A percentile compares a stretch with the other conserved stretches of the same genome.
phyloP scores from a whole-genome alignment of 2,329 filamentous ascomycete genomes.

The Colletotrichum gigasporum region DNA sequence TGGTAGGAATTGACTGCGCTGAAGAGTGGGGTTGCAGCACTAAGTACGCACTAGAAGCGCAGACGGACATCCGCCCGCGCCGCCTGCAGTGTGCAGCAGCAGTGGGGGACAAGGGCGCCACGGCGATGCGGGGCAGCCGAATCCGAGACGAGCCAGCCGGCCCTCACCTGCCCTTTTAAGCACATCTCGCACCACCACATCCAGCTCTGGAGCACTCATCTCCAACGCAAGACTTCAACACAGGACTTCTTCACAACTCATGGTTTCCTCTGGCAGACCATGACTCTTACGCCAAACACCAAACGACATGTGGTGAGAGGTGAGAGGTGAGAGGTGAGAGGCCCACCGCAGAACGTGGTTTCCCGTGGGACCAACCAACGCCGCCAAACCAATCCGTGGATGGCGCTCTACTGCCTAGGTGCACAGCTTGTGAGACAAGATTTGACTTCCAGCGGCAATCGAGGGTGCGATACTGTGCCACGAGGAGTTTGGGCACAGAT shows the following conservation, averaged over 20 bases:
- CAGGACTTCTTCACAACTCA: too few species aligned
- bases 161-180: background rate
- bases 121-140: background rate
- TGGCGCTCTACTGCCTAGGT: too few species aligned
- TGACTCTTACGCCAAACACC: too few species aligned
- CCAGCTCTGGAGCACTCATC: too few species aligned
- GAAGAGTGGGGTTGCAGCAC: slow-evolving; percentile 14
- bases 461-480: background rate
- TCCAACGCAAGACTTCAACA: too few species aligned
- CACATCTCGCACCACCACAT: background rate
- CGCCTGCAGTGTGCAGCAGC: too few species aligned
- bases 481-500: background rate
- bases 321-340: too few species aligned
- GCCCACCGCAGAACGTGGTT: too few species aligned
- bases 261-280: too few species aligned
- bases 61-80: background rate
- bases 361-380: background rate
- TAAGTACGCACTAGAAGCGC: background rate
- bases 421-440: background rate
- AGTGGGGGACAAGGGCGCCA: background rate
- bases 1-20: background rate
- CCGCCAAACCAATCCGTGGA: too few species aligned
- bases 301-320: too few species aligned
- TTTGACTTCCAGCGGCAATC: background rate
- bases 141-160: background rate